Evolutionary conservation across 1,284 basidiomycete species (phyloP), one percentile per base, ranked within the genome.

Genomic region (Fomes fomentarius): DNA sequence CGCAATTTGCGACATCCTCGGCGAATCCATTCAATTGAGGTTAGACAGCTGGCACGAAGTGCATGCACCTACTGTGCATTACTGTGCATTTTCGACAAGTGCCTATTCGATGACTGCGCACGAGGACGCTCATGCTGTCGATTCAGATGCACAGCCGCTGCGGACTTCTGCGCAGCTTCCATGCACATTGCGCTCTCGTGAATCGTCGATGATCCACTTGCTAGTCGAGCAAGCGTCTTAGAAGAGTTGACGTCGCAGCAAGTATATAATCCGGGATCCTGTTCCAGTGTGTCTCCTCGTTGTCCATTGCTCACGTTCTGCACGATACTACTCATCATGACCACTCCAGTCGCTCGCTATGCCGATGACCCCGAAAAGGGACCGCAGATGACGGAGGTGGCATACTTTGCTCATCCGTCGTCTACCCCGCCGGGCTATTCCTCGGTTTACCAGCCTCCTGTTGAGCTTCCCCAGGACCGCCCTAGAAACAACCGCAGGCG

Each of bases 401-500:
- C n/a, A n/a, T 21, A 47, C 21, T 26, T 47, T n/a, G 19, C 47
- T 4, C 51, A 24, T 6, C 45, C 45, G 34, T 24, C n/a, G 24
- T 9, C 33, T 17, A 24, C 22, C 17, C 40, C 40, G 17, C 40
- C 40, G 5, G 25, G 17, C 41, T 50, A 43, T 21, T 17, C 52
- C 17, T 50, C 47, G 6, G 40, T 47, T 25, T 44, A 52, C 38
- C 49, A 54, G 34, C 39, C 56, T 22, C 33, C 33, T 22, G 19
- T 28, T 19, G 46, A 26, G 37, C 38, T 39, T 14, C 19, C 24
- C 22, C 39, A 33, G 33, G 52, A 45, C 30, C 47, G 40, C 30
- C 40, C 40, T 34, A 41, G 52, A 37, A 47, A 48, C 34, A 31
- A 15, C 26, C 53, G 56, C 40, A 57, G 56, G 50, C 55, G 55